A percentile compares a stretch with the other conserved stretches of the same genome.
phyloP scores from a whole-genome alignment of 2,329 filamentous ascomycete species.

The Alternaria arborescens region DNA sequence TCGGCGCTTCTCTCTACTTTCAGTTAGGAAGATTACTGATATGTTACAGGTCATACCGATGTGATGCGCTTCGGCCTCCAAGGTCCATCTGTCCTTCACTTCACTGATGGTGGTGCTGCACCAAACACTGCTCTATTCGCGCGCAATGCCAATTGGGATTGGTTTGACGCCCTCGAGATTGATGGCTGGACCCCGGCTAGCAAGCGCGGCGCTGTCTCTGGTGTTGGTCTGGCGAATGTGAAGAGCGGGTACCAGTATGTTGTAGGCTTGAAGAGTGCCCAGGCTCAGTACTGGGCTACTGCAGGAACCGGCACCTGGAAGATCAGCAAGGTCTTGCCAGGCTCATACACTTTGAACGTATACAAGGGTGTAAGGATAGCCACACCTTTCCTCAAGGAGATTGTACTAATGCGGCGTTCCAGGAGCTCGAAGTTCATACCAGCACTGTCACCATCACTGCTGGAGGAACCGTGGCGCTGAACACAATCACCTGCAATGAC shows the following conservation, averaged over 20 bases:
- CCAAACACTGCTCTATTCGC: conserved; percentile 46
- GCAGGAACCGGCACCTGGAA: conserved; percentile 57
- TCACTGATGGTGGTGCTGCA: conserved; percentile 50
- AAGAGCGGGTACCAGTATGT: conserved; percentile 53
- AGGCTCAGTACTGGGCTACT: conserved; percentile 52
- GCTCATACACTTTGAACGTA: conserved; percentile 70
- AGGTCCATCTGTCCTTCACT: conserved; percentile 53
- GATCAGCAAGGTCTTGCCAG: conserved; percentile 69
- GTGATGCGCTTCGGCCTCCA: conserved; percentile 54
- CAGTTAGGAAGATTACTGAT: background rate
- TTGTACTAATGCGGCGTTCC: background rate
- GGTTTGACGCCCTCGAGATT: conserved; percentile 34
- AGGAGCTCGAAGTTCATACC: conserved; percentile 42
- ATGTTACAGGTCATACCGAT: conserved; percentile 47
- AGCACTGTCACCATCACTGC: conserved; percentile 55
- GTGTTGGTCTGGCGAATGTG: conserved; percentile 48
- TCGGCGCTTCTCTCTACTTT: background rate
- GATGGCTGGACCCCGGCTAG: conserved; percentile 33
- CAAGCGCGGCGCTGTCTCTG: conserved; percentile 28
- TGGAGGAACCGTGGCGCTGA: conserved; percentile 56
- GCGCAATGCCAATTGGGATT: conserved; percentile 33
- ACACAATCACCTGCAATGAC: conserved; percentile 59
- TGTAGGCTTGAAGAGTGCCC: conserved; percentile 48
- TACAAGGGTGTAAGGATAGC: conserved; percentile 56
- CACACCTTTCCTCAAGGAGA: background rate